Evolutionary conservation across 441 rosid genomes (phyloP), one percentile per base, ranked within the genome.

Genomic region (Mallotus repandus): DNA sequence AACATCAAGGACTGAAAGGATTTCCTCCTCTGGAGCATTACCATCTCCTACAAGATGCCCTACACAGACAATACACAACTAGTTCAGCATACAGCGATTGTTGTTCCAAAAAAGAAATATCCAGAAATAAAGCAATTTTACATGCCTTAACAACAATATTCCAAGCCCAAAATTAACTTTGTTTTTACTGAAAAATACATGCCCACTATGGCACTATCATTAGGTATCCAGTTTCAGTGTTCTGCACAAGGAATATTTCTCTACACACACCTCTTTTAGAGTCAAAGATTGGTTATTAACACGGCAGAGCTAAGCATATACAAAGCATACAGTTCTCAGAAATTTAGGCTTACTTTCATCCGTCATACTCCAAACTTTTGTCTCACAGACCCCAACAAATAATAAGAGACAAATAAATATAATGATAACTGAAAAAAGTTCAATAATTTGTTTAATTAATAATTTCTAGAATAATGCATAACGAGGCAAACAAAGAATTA

Each of bases 1-100:
- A 46, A 95, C 97, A 74, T 86, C 84, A 73, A 95, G 89, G 66
- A 91, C 85, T 35, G 98, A 91, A 54, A 95, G 91, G 64, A 89
- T 84, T 84, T 95, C 97, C 80, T 85, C 91, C 78, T 92, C 98
- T 0, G 83, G 85, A 73, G 74, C 70, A 77, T 81, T 71, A 50
- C 81, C 87, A 48, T 78, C 91, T 2, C 55, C 78, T 62, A 63
- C 67, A 59, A 90, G 74, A 79, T 79, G 75, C 79, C 86, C 98
- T 94, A 79, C 76, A 81, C 9, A 63, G 59, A 65, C 11, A 60
- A 76, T 21, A 12, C 22, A 68, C 60, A 68, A 21, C 57, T 5
- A 11, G n/a, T 70, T 74, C 62, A 80, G 70, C 58, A 66, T 49
- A 35, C 71, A 35, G 53, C 25, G n/a, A 35, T 9, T 6, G 46